Conservation (phyloP, 441 rosid genomes). For the Mallotus repandus region DNA sequence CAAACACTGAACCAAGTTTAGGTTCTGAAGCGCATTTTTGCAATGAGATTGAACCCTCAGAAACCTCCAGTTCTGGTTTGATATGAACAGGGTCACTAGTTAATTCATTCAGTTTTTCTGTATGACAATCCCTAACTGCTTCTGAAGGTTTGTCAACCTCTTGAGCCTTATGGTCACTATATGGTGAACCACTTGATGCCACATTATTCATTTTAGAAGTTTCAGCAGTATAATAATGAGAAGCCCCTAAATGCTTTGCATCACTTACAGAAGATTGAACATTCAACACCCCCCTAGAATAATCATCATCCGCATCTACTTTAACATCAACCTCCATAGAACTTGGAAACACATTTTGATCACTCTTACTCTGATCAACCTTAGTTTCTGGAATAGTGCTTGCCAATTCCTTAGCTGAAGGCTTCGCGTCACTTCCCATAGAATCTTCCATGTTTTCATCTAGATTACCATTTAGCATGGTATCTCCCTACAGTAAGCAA, state of each 20-base stretch:
- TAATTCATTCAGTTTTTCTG: constrained; percentile 35
- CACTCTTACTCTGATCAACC: constrained; percentile 34
- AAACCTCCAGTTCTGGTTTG: constrained; percentile 37
- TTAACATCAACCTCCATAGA: constrained; percentile 32
- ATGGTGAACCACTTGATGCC: constrained; percentile 33
- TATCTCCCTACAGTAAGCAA: constrained; percentile 43
- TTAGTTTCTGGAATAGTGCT: constrained; percentile 29
- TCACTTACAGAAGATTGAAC: constrained; percentile 36
- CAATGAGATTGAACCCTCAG: constrained; percentile 32
- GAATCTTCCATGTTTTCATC: constrained; percentile 34
- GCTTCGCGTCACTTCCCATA: constrained; percentile 34
- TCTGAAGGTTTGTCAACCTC: constrained; percentile 40
- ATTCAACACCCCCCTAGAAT: constrained; percentile 27
- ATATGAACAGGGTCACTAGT: constrained; percentile 24
- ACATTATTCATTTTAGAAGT: constrained; percentile 34
- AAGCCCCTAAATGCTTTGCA: constrained; percentile 31
- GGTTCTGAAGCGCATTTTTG: constrained; percentile 39
- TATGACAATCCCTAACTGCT: constrained; percentile 34
- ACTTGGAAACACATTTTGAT: constrained; percentile 22
- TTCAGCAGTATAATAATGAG: constrained; percentile 30
- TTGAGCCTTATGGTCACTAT: constrained; percentile 34
- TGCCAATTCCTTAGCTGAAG: constrained; percentile 26
- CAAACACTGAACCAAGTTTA: constrained; percentile 34
- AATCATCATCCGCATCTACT: constrained; percentile 33
- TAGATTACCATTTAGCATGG: constrained; percentile 25